Base-by-base conservation (phyloP, 2,329 filamentous ascomycete genomes). In the Calcarisporium arbuscula region DNA sequence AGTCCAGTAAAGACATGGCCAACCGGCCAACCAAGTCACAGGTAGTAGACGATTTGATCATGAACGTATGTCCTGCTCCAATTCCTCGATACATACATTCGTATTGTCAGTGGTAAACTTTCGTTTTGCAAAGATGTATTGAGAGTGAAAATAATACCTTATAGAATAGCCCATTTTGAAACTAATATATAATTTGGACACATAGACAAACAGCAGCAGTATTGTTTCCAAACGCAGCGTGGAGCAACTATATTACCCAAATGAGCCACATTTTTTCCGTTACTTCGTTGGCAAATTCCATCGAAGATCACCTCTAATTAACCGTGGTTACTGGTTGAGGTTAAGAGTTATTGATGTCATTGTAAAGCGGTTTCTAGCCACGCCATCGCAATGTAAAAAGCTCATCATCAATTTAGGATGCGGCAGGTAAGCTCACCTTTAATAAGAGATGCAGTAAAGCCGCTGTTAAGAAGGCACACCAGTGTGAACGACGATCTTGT, bases 161-260 rank as follows among this genome's bases (percentile, higher is more conserved):
- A n/a, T n/a, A n/a, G n/a, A n/a, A n/a, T n/a, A 22, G 5, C 16
- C n/a, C 28, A 18, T 7, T 10, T 29, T 17, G 16, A 30, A 21
- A 30, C 19, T 25, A 18, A n/a, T 12, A 31, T 31, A 17, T 31
- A 26, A 28, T 28, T 37, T 8, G 31, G 19, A 12, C 6, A 12
- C 22, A 30, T 39, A 85, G 76, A 95, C 88, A 38, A 95, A 95
- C 56, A 89, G 80, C 54, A 90, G 85, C 60, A 94, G 85, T 52
- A 95, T 95, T 47, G 82, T 89, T 12, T 95, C 88, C 11, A 95
- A 95, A 57, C 71, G 88, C 46, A 92, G 87, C 49, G 89, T 95
- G n/a, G 88, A 95, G 54, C 81, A 81, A 47, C 67, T 94, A 11
- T 95, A 95, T 58, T 82, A 85, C 52, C 71, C 82, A 12, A 50